A percentile compares a stretch with the other conserved stretches of the same genome.
Evolutionary conservation across 1,284 basidiomycete species (phyloP).

Genomic region (Boletus sp.): DNA sequence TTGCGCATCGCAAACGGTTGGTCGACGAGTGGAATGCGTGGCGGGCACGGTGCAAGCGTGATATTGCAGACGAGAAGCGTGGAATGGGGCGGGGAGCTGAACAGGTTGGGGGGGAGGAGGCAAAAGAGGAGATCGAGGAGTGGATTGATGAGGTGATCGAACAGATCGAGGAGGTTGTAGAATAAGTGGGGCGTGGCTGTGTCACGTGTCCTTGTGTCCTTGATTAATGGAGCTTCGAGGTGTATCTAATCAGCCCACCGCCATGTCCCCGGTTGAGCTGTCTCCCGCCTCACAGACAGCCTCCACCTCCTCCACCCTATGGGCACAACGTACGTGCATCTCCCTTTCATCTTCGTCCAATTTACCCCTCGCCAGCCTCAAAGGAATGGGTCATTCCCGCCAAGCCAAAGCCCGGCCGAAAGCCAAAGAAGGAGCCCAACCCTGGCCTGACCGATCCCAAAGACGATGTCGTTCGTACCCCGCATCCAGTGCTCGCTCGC

Average conservation of each 20-base stretch:
- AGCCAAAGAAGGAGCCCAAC: conserved; percentile 71
- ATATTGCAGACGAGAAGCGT: conserved; percentile 49
- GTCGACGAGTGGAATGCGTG: conserved; percentile 99
- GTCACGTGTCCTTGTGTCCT: not conserved
- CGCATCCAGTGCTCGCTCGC: not conserved
- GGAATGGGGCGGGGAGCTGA: conserved; percentile 37
- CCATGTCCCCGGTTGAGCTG: conserved; percentile 30
- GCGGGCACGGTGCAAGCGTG: conserved; percentile 62
- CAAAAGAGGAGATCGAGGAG: conserved; percentile 83
- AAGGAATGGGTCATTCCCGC: conserved; percentile 91
- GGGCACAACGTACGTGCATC: conserved; percentile 43
- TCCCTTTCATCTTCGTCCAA: not conserved
- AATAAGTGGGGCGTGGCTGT: conserved; percentile 24
- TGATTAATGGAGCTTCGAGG: too few species aligned
- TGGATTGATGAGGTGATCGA: conserved; percentile 90
- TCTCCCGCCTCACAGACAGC: conserved; percentile 27
- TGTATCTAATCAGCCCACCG: conserved; percentile 17
- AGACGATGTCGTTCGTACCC: conserved; percentile 45
- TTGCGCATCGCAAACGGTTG: conserved; percentile 86
- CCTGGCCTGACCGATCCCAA: conserved; percentile 32
- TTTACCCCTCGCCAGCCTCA: conserved; percentile 49
- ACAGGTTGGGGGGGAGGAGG: conserved; percentile 48
- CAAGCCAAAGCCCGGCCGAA: conserved; percentile 85
- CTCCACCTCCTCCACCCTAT: conserved; percentile 35
- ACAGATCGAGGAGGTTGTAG: conserved; percentile 77